A percentile compares a stretch with the other conserved stretches of the same genome.
Evolutionary conservation across 352 stramenopile species (phyloP).

Genomic region (Phytopythium cucurbitacearum): DNA sequence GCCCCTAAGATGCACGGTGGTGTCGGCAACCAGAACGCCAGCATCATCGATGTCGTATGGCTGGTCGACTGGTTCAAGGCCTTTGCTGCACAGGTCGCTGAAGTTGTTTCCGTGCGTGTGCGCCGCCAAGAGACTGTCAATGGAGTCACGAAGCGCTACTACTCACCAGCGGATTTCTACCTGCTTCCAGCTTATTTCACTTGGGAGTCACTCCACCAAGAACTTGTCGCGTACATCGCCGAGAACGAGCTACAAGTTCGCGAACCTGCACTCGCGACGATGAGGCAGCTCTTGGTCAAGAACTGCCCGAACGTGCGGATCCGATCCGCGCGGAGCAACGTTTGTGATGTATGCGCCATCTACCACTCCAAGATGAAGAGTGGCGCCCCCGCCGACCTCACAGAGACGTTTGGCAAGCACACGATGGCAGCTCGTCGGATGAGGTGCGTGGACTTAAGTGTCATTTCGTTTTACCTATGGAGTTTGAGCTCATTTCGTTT

Average conservation of each 20-base stretch:
- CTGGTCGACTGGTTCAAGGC: constrained; percentile 6
- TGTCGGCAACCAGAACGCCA: neutral
- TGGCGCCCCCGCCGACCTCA: constrained; percentile 1
- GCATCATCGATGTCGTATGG: neutral
- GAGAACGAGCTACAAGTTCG: neutral
- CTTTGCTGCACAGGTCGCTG: constrained; percentile 4
- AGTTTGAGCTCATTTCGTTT: constrained; percentile 12
- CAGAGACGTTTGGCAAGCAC: constrained; percentile 8
- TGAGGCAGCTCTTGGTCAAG: constrained; percentile 6
- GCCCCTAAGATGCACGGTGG: neutral
- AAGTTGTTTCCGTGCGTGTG: constrained; percentile 5
- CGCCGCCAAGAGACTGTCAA: constrained; percentile 3
- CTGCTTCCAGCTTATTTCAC: constrained; percentile 11
- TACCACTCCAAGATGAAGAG: constrained; percentile 3
- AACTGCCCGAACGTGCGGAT: constrained; percentile 7
- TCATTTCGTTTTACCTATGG: constrained; percentile 4
- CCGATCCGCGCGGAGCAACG: constrained; percentile 7
- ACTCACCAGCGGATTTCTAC: constrained; percentile 3
- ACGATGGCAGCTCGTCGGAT: constrained; percentile 7
- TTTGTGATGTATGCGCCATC: constrained; percentile 10
- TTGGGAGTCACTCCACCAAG: constrained; percentile 6
- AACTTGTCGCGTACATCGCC: constrained; percentile 8
- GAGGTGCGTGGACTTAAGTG: constrained; percentile 2
- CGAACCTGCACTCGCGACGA: constrained; percentile 1
- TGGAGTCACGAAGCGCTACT: constrained; percentile 8